Evolutionary conservation across 2,329 filamentous ascomycete genomes (phyloP).

Genomic region (Harringtonia lauricola): DNA sequence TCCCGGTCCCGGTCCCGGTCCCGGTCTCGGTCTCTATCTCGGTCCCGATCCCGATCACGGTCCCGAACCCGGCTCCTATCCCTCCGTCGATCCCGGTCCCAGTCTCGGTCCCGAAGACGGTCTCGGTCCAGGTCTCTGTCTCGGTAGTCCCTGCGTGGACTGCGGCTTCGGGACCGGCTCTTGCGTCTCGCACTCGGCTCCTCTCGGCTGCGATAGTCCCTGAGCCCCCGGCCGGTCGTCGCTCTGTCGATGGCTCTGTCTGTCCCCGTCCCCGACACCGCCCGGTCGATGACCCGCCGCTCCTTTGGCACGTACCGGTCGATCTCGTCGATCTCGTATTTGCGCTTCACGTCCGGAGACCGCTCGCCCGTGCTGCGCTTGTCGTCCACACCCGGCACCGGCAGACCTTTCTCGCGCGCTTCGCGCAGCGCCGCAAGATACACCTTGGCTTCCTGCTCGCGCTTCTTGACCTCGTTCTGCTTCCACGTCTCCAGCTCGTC

Average conservation of each 20-base stretch:
- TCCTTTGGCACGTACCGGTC: constrained; percentile 37
- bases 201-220: constrained; percentile 9
- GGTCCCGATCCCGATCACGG: constrained; percentile 8
- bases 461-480: constrained; percentile 48
- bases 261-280: constrained; percentile 11
- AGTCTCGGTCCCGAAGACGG: constrained; percentile 20
- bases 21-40: constrained; percentile 10
- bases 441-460: constrained; percentile 52
- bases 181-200: background rate
- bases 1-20: constrained; percentile 9
- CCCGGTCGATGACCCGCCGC: constrained; percentile 22
- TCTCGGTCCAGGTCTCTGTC: constrained; percentile 9
- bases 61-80: constrained; percentile 10
- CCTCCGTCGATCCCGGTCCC: constrained; percentile 16
- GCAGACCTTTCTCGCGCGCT: constrained; percentile 46
- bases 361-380: constrained; percentile 31
- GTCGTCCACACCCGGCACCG: constrained; percentile 47
- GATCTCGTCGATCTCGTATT: constrained; percentile 27
- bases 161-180: constrained; percentile 8
- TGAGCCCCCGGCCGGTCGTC: constrained; percentile 6
- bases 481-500: constrained; percentile 47
- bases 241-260: constrained; percentile 3
- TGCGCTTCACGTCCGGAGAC: constrained; percentile 30
- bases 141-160: constrained; percentile 11
- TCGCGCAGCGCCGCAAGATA: constrained; percentile 52